phyloP scores from a whole-genome alignment of 345 rosid genomes.

The Ailanthus altissimus region DNA sequence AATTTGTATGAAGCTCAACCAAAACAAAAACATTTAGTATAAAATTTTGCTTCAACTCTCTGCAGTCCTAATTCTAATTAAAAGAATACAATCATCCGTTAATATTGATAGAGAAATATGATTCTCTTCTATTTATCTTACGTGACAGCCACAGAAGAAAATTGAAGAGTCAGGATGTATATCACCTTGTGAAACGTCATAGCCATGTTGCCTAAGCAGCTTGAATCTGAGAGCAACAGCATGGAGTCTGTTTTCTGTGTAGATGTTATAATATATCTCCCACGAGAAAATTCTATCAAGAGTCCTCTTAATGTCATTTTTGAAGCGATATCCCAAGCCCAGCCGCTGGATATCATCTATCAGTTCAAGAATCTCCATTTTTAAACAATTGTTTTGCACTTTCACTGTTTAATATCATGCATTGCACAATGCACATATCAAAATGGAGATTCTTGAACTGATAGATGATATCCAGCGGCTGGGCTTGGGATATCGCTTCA shows the following conservation, averaged over 20 bases:
- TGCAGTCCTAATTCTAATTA: no score
- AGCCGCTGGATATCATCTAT: slow-evolving; percentile 48
- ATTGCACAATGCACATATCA: no score
- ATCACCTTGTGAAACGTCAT: slow-evolving; percentile 40
- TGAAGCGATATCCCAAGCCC: slow-evolving; percentile 38
- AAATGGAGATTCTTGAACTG: slow-evolving; percentile 29
- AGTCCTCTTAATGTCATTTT: slow-evolving; percentile 30
- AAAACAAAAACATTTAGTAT: no score
- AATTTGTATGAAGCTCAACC: no score
- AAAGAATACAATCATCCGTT: no score
- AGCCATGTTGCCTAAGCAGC: slow-evolving; percentile 50
- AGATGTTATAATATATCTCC: background rate
- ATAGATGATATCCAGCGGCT: slow-evolving; percentile 48
- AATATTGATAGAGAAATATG: no score
- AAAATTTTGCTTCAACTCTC: no score
- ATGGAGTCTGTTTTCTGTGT: slow-evolving; percentile 24
- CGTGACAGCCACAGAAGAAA: no score
- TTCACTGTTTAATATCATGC: slow-evolving; percentile 19
- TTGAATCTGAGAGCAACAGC: slow-evolving; percentile 41
- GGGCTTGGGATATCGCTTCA: slow-evolving; percentile 39
- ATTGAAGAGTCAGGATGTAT: no score
- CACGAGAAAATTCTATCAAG: slow-evolving; percentile 19
- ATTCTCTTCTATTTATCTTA: no score
- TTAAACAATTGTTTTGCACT: background rate
- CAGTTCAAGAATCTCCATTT: slow-evolving; percentile 29